Conservation (phyloP, 2,329 filamentous ascomycete species). For the Chaetomium sp. region DNA sequence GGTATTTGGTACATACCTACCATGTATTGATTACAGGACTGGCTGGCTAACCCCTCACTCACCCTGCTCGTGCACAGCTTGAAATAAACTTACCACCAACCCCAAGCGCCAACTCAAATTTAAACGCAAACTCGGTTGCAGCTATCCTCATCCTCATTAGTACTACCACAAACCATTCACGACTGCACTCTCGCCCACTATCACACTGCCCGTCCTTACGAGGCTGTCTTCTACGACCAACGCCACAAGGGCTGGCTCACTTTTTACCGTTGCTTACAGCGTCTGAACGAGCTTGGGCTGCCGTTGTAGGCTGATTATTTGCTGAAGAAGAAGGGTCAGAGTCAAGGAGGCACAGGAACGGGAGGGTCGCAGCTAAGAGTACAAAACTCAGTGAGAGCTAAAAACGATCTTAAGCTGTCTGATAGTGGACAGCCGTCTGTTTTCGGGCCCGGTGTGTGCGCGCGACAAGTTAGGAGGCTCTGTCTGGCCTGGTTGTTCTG, state of each 20-base stretch:
- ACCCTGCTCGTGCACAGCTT: too few relatives aligned
- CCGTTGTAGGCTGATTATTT: too few relatives aligned
- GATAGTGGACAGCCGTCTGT: constrained; percentile 35
- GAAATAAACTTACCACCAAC: constrained; percentile 15
- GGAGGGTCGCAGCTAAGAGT: constrained; percentile 18
- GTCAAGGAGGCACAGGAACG: constrained; percentile 31
- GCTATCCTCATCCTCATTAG: too few relatives aligned
- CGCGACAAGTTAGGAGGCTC: constrained; percentile 16
- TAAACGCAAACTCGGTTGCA: too few relatives aligned
- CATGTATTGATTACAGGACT: too few relatives aligned
- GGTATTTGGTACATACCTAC: too few relatives aligned
- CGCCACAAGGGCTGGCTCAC: constrained; percentile 16
- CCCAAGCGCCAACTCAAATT: background rate
- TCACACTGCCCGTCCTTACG: constrained; percentile 45
- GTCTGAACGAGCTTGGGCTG: too few relatives aligned
- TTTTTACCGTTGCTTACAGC: constrained; percentile 35
- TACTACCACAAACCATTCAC: constrained; percentile 45
- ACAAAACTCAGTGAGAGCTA: constrained; percentile 34
- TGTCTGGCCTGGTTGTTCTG: constrained; percentile 20
- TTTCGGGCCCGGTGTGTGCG: constrained; percentile 37
- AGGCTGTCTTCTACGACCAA: constrained; percentile 33
- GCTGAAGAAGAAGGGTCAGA: constrained; percentile 32
- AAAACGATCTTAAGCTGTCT: constrained; percentile 39
- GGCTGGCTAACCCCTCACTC: too few relatives aligned
- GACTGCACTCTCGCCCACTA: constrained; percentile 43